These are phyloP conservation scores for Neoscytalidium dimidiatum DNA, from an alignment of 2,329 filamentous ascomycete genomes.

Conservation along the genomic window DNA sequence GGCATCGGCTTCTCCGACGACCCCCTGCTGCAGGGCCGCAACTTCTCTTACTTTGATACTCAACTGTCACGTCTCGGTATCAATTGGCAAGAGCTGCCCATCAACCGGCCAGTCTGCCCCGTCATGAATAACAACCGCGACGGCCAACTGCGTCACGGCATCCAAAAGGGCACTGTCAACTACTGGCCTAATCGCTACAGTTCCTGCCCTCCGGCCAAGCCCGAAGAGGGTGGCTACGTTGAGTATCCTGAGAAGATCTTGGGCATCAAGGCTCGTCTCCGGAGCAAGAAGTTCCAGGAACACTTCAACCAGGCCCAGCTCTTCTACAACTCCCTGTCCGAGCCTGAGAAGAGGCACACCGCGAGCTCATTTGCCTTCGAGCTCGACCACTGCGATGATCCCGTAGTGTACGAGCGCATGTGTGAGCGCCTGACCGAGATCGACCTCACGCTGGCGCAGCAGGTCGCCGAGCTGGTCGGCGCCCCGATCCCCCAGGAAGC, in stretches of 20 bases:
- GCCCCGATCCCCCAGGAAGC: conserved; percentile 59
- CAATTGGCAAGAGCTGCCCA: conserved; percentile 77
- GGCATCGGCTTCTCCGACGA: conserved; percentile 78
- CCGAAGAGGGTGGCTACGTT: conserved; percentile 66
- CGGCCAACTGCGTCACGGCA: conserved; percentile 70
- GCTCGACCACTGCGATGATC: conserved; percentile 80
- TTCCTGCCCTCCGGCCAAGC: conserved; percentile 62
- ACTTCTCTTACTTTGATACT: conserved; percentile 68
- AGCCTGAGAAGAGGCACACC: conserved; percentile 66
- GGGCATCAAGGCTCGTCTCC: conserved; percentile 70
- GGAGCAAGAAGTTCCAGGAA: conserved; percentile 74
- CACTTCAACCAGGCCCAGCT: conserved; percentile 77
- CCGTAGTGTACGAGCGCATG: conserved; percentile 72
- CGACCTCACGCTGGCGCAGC: conserved; percentile 67
- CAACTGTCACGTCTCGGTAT: conserved; percentile 70
- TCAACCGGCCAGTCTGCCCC: conserved; percentile 74
- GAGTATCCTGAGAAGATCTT: conserved; percentile 67
- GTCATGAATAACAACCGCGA: conserved; percentile 78
- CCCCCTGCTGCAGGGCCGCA: conserved; percentile 72
- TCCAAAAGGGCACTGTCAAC: conserved; percentile 72
- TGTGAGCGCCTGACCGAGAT: conserved; percentile 70
- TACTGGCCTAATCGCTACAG: conserved; percentile 78
- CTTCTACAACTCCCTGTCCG: conserved; percentile 77
- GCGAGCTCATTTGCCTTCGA: conserved; percentile 66
- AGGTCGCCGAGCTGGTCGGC: conserved; percentile 70